A percentile compares a stretch with the other conserved stretches of the same genome.
phyloP scores from a whole-genome alignment of 495 filamentous ascomycete genomes.

The Aspergillus funiculosus region DNA sequence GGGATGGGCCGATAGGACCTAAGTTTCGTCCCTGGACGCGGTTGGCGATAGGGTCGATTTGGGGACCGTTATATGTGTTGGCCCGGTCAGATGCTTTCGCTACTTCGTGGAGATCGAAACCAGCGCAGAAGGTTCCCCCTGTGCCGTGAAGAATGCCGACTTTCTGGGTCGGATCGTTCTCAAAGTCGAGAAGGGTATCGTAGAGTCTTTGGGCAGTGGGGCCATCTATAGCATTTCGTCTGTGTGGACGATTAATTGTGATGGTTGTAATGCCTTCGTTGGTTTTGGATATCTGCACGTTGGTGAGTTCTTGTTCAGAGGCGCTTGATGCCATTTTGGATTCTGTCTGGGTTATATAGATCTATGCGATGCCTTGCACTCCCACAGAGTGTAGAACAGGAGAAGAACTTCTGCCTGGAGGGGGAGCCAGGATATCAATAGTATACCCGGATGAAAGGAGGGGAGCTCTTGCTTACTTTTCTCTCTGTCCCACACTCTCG shows the following conservation, averaged over 20 bases:
- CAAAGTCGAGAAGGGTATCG: conserved; percentile 36
- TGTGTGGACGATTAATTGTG: conserved; percentile 35
- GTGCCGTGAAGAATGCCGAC: conserved; percentile 39
- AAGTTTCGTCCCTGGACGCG: conserved; percentile 27
- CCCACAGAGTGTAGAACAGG: too few species aligned
- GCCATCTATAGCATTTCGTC: conserved; percentile 38
- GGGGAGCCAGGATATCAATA: too few species aligned
- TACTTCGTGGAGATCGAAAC: conserved; percentile 39
- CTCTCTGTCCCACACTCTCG: too few species aligned
- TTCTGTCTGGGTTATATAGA: too few species aligned
- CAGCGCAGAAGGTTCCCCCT: conserved; percentile 41
- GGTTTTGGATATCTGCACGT: conserved; percentile 25
- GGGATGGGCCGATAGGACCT: conserved; percentile 43
- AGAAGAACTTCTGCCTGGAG: too few species aligned
- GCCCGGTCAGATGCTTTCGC: conserved; percentile 10
- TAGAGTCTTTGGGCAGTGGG: conserved; percentile 36
- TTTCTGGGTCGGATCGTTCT: conserved; percentile 39
- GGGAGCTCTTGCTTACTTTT: too few species aligned
- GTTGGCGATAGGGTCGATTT: conserved; percentile 1
- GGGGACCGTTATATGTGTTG: neutral
- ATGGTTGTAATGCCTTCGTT: conserved; percentile 39
- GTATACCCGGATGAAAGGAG: too few species aligned
- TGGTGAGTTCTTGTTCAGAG: conserved; percentile 2
- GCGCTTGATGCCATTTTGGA: too few species aligned
- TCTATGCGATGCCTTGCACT: too few species aligned